Evolutionary conservation across 768 basidiomycete genomes (phyloP), one percentile per base, ranked within the genome.

Genomic region (Hypholoma fasciculare): DNA sequence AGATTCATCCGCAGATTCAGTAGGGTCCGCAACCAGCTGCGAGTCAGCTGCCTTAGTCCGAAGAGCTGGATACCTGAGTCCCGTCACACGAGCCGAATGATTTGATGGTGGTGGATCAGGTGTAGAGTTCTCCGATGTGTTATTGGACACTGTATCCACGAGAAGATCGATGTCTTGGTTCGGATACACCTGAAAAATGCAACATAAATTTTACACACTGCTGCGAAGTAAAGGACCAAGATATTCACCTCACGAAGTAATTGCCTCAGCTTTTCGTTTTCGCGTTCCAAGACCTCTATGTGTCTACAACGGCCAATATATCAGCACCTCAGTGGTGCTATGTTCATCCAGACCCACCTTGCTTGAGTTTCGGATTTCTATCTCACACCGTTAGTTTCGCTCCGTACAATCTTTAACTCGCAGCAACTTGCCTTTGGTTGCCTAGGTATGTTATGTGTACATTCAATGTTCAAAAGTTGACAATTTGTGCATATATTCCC

Each of bases 401-500:
- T 26, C 19, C 14, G 23, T 38, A 16, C n/a, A 19, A 34, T 16
- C n/a, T 19, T 19, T 13, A 42, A 26, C 30, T 16, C 7, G 7
- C 16, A 34, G 16, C 5, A 60, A 66, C 68, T 67, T 64, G 82
- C 84, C 74, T 82, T 85, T 16, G 78, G 72, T 42, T 66, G 68
- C 9, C 69, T 67, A 23, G 80, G 79, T 60, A 79, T 78, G 37
- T 78, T 62, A 60, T 86, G 86, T 0, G 79, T 82, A 65, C 86
- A 88, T 40, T 79, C 74, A 1, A 76, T 72, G 30, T 71, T 74
- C 44, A 78, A 80, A 0, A 75, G 63, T 0, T 74, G 72, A 61
- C 86, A 88, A 61, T 84, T 86, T 1, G 83, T 76, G 63, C 86
- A 88, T 39, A 71, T 70, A 30, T 79, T 82, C 2, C 74, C 73